These are phyloP conservation scores for Ophiostoma fasciatum DNA, from an alignment of 2,329 filamentous ascomycete species.

Conservation along the genomic window DNA sequence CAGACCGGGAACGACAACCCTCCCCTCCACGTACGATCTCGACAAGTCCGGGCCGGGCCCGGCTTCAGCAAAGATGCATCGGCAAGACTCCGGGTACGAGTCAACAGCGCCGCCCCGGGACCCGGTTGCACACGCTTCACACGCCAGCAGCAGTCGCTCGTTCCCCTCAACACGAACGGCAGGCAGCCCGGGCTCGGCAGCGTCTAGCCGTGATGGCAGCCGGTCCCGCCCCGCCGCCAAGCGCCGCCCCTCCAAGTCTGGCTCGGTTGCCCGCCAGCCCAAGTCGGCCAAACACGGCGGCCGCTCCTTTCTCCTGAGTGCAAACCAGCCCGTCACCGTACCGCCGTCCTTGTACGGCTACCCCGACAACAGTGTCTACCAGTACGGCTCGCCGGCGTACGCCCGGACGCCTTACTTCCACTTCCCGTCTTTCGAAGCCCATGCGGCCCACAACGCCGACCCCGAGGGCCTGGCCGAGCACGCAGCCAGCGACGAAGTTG, in stretches of 20 bases:
- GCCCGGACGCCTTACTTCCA: slow-evolving; percentile 28
- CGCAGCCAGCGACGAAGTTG: slow-evolving; percentile 6
- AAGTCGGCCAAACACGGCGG: slow-evolving; percentile 11
- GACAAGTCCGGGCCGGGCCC: no score
- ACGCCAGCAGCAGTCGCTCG: no score
- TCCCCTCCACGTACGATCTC: no score
- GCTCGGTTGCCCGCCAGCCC: slow-evolving; percentile 15
- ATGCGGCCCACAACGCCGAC: not conserved
- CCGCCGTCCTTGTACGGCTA: slow-evolving; percentile 6
- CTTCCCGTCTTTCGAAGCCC: slow-evolving; percentile 21
- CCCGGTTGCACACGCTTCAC: slow-evolving; percentile 25
- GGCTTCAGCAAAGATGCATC: slow-evolving; percentile 33
- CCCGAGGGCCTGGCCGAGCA: not conserved
- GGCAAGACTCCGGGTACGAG: slow-evolving; percentile 45
- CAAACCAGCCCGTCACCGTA: slow-evolving; percentile 14
- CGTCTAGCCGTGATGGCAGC: slow-evolving; percentile 11
- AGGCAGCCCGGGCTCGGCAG: no score
- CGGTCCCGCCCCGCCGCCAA: slow-evolving; percentile 26
- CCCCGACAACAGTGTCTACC: slow-evolving; percentile 11
- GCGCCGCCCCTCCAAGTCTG: no score
- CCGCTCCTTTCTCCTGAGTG: slow-evolving; percentile 15
- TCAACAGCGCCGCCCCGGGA: slow-evolving; percentile 33
- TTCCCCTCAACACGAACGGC: no score
- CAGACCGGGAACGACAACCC: slow-evolving; percentile 22
- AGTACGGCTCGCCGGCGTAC: no score